phyloP scores from a whole-genome alignment of 75 land plant species.

The Selaginella moellendorffii region DNA sequence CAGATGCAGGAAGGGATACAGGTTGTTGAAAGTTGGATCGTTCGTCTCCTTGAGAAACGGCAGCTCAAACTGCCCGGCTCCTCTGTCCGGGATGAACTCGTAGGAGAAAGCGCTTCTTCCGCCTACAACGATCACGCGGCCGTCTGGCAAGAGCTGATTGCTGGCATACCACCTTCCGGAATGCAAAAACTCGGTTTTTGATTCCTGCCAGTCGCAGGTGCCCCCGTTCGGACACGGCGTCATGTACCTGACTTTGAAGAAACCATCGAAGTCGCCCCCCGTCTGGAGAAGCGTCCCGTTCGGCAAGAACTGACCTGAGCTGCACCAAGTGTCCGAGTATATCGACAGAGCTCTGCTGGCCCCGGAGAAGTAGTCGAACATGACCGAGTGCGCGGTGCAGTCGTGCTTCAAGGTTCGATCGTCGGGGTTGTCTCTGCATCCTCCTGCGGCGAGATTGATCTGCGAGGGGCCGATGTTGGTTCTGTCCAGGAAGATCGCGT shows the following conservation, averaged over 20 bases:
- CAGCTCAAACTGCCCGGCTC: constrained; percentile 3
- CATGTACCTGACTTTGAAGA: constrained; percentile 14
- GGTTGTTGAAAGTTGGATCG: neutral
- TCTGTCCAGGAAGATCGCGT: constrained; percentile 40
- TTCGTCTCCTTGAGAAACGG: neutral
- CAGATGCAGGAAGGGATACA: constrained; percentile 40
- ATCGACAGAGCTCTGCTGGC: neutral
- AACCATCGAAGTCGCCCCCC: constrained; percentile 43
- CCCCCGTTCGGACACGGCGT: constrained; percentile 17
- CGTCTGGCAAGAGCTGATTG: constrained; percentile 46
- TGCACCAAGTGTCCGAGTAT: constrained; percentile 31
- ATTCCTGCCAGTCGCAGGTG: constrained; percentile 32
- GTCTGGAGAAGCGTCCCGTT: constrained; percentile 49
- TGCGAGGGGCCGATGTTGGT: constrained; percentile 38
- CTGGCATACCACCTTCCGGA: constrained; percentile 25
- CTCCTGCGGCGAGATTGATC: constrained; percentile 17
- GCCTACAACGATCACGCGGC: constrained; percentile 40
- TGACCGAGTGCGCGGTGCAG: neutral
- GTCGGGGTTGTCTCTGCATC: constrained; percentile 2
- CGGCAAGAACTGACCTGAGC: constrained; percentile 45
- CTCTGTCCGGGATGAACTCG: constrained; percentile 23
- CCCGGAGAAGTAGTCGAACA: neutral
- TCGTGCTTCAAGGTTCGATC: neutral
- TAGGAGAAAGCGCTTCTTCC: constrained; percentile 29
- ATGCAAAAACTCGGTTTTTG: constrained; percentile 1